Conservation (phyloP, 208 protist genomes). For the Wallacemonas sp. region DNA sequence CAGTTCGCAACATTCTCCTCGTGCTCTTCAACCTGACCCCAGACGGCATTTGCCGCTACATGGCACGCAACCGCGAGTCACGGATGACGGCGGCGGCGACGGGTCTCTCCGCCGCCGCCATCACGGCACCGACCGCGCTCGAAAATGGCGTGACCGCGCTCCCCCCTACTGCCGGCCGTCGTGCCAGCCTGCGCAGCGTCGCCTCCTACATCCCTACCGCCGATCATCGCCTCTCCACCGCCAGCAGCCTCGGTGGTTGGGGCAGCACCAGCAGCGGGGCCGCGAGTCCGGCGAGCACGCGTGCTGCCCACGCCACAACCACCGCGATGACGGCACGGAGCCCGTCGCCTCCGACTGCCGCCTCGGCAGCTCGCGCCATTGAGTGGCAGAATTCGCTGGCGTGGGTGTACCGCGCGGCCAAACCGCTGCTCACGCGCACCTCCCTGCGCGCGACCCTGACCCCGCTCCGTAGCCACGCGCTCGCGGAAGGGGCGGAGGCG, state of each 20-base stretch:
- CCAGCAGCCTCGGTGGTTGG: no score
- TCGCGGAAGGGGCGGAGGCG: no score
- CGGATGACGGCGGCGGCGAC: background rate
- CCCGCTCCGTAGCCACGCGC: background rate
- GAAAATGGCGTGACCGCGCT: no score
- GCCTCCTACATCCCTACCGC: background rate
- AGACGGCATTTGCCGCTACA: slow-evolving; percentile 22
- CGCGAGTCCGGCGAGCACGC: no score
- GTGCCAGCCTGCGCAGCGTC: background rate
- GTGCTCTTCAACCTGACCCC: slow-evolving; percentile 50
- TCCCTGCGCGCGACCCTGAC: background rate
- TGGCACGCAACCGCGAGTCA: slow-evolving; percentile 8
- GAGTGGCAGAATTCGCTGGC: slow-evolving; percentile 40
- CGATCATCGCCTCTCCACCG: background rate
- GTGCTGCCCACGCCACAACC: background rate
- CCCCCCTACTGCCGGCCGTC: no score
- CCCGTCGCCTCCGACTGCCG: no score
- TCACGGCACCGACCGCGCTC: no score
- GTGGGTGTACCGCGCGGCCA: slow-evolving; percentile 42
- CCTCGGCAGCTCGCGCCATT: background rate
- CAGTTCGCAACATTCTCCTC: slow-evolving; percentile 44
- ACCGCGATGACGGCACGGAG: background rate
- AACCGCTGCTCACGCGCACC: slow-evolving; percentile 20
- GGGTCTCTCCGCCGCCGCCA: background rate
- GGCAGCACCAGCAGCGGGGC: no score